Evolutionary conservation across 305 asterid genomes (phyloP), one percentile per base, ranked within the genome.

Genomic region (Withania somnifera): DNA sequence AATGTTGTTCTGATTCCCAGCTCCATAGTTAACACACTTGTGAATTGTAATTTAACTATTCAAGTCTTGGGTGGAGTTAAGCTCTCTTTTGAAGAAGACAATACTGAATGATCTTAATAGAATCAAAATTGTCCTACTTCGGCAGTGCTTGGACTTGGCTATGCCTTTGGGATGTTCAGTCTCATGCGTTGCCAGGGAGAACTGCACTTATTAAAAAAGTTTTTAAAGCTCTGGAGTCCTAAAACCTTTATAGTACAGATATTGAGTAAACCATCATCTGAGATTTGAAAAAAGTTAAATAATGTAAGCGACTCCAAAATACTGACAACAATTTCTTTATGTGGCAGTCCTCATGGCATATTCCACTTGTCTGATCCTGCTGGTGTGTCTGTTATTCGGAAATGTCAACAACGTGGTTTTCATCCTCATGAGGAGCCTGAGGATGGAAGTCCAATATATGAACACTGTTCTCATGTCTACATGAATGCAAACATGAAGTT

Each of bases 381-480:
- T 68, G 99, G 99, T 15, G 92, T 97, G 76, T 75, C 91, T 26
- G 89, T 91, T 67, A 92, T 97, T 20, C 89, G 93, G 38, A 87
- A 91, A 85, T 97, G 99, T 87, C 90, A 93, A 82, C 89, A 94
- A 71, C 98, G 97, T 40, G 97, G 98, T 56, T 97, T 97, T 86
- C 98, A 97, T 89, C 98, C 98, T 77, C 99, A 97, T 22, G 94
- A 92, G 84, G 97, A 94, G 87, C 84, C 99, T 0, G 94, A 92
- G 32, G 98, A 93, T 56, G 99, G 99, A 67, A 92, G 88, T 79
- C 93, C 99, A 58, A 90, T 97, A 28, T 97, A 97, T 79, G 95
- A 97, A 89, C 98, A 97, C 57, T 93, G 98, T 80, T 92, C 98
- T 45, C 98, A 97, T 79, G 98, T 97, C 66, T 97, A 90, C 76